Evolutionary conservation across 768 basidiomycete species (phyloP).

Genomic region (Polyporus arcularius): DNA sequence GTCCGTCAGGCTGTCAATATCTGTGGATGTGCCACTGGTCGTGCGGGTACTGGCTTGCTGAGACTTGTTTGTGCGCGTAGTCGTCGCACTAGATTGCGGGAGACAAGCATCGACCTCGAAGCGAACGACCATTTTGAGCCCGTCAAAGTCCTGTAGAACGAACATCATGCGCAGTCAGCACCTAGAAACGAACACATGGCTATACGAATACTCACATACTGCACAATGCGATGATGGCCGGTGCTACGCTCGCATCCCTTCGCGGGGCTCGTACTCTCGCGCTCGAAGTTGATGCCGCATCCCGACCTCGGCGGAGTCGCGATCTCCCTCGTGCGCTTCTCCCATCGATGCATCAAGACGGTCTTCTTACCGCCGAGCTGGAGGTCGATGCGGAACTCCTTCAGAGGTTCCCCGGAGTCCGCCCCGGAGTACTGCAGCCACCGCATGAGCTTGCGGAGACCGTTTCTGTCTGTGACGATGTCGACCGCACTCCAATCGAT

Average conservation of each 20-base stretch:
- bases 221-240: conserved; percentile 26
- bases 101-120: conserved; percentile 32
- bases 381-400: conserved; percentile 67
- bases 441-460: conserved; percentile 60
- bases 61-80: neutral
- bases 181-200: neutral
- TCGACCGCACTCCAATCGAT: conserved; percentile 43
- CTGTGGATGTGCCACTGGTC: neutral
- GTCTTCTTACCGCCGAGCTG: conserved; percentile 62
- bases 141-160: conserved; percentile 21
- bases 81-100: neutral
- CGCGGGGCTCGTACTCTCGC: conserved; percentile 14
- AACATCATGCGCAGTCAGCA: too few relatives aligned
- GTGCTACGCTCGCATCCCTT: conserved; percentile 21
- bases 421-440: conserved; percentile 41
- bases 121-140: conserved; percentile 28
- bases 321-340: conserved; percentile 36
- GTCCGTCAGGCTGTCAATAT: conserved; percentile 25
- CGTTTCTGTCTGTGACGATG: conserved; percentile 65
- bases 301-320: conserved; percentile 31
- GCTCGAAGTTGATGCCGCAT: conserved; percentile 65
- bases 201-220: conserved; percentile 22
- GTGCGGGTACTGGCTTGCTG: neutral
- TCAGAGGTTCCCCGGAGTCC: conserved; percentile 24
- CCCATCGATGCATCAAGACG: conserved; percentile 62